These are phyloP conservation scores for Delitschia confertaspora DNA, from an alignment of 495 filamentous ascomycete genomes.

Conservation along the genomic window DNA sequence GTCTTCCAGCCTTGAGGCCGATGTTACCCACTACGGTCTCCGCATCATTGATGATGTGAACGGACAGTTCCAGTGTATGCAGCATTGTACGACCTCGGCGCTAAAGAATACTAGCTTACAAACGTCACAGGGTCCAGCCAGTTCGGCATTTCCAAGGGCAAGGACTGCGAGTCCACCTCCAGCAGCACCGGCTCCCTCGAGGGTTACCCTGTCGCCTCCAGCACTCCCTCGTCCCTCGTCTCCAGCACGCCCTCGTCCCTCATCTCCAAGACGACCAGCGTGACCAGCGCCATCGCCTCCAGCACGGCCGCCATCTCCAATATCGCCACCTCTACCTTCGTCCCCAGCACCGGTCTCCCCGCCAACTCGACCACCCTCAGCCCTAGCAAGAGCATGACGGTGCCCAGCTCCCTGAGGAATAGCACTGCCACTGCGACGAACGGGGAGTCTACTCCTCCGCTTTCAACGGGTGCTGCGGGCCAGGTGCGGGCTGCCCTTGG, in stretches of 20 bases:
- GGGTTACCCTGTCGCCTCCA: constrained; percentile 4
- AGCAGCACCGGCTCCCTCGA: constrained; percentile 19
- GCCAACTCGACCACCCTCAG: constrained; percentile 25
- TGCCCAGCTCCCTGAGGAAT: constrained; percentile 28
- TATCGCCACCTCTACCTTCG: constrained; percentile 13
- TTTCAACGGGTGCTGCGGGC: constrained; percentile 39
- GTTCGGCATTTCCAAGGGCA: constrained; percentile 52
- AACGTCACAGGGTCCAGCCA: constrained; percentile 45
- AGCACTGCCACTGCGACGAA: constrained; percentile 13
- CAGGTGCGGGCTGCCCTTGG: constrained; percentile 33
- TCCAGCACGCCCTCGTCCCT: constrained; percentile 18
- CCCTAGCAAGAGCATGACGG: constrained; percentile 28
- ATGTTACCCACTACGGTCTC: constrained; percentile 48
- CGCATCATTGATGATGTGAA: constrained; percentile 54
- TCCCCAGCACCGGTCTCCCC: constrained; percentile 14
- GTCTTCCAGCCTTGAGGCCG: constrained; percentile 39
- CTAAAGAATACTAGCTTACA: neutral
- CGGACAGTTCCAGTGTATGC: constrained; percentile 52
- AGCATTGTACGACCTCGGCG: neutral
- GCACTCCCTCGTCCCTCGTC: neutral
- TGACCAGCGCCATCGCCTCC: constrained; percentile 6
- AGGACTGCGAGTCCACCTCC: constrained; percentile 17
- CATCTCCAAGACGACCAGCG: constrained; percentile 16
- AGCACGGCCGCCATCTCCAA: constrained; percentile 27
- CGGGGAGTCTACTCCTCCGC: neutral